phyloP scores from a whole-genome alignment of 352 stramenopile species.

The Phytophthora citricola region DNA sequence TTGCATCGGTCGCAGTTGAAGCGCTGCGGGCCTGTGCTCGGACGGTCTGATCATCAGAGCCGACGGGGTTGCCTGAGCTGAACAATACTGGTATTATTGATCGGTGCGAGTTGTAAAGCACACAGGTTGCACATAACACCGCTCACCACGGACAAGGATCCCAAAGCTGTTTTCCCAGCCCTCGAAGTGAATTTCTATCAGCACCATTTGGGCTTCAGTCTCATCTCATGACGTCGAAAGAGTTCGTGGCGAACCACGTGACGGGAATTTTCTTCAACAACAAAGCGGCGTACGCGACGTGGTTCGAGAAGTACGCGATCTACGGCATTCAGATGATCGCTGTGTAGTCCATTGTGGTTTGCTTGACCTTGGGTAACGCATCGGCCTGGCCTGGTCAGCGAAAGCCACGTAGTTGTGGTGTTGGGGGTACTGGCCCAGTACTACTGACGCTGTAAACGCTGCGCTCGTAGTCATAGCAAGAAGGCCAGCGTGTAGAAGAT shows the following conservation, averaged over 20 bases:
- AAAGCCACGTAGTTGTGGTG: too few species aligned
- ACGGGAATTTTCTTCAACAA: constrained; percentile 67
- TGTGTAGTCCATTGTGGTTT: too few species aligned
- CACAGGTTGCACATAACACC: too few species aligned
- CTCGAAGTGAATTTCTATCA: too few species aligned
- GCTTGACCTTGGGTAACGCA: too few species aligned
- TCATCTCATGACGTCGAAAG: constrained; percentile 59
- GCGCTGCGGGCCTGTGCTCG: constrained; percentile 33
- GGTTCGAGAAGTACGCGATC: too few species aligned
- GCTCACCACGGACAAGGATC: constrained; percentile 41
- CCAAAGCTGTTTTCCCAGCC: constrained; percentile 51
- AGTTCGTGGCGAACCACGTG: constrained; percentile 70
- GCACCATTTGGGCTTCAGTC: constrained; percentile 52
- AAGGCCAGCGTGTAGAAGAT: constrained; percentile 2
- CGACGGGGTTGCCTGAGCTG: constrained; percentile 67
- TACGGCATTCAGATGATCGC: too few species aligned
- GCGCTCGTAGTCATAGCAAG: constrained; percentile 12
- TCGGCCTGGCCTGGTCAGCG: too few species aligned
- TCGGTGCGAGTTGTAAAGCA: too few species aligned
- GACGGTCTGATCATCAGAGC: constrained; percentile 59
- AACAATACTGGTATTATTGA: constrained; percentile 73
- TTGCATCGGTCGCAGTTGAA: too few species aligned
- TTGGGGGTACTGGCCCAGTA: too few species aligned
- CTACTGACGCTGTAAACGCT: too few species aligned
- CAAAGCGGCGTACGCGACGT: not conserved